Evolutionary conservation across 257 asterid genomes (phyloP).

Genomic region (Forsythia suspensa): DNA sequence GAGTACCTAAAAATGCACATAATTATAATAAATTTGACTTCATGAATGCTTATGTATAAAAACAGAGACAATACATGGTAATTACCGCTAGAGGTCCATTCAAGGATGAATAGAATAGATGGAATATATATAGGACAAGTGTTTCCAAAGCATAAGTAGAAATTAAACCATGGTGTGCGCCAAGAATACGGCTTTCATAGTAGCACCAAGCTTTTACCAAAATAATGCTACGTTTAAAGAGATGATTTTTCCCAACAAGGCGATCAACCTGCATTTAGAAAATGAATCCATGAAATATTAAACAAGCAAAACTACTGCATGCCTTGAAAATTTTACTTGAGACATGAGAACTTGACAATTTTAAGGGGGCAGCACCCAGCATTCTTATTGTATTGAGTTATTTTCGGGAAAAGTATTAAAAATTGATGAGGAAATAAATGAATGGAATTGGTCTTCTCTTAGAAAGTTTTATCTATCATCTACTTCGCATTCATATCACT

Average conservation of each 20-base stretch:
- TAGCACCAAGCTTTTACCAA: slow-evolving; percentile 85
- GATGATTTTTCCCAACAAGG: slow-evolving; percentile 67
- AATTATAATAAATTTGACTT: slow-evolving; percentile 17
- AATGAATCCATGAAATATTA: slow-evolving; percentile 10
- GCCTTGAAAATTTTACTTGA: slow-evolving; percentile 7
- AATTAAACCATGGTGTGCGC: slow-evolving; percentile 82
- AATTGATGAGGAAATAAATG: not conserved
- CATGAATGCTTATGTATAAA: slow-evolving; percentile 7
- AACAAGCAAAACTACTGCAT: not conserved
- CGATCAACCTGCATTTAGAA: slow-evolving; percentile 69
- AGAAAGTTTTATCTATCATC: not conserved
- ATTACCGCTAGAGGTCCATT: slow-evolving; percentile 63
- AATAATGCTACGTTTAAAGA: slow-evolving; percentile 79
- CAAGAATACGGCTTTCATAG: slow-evolving; percentile 87
- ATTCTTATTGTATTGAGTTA: slow-evolving; percentile 11
- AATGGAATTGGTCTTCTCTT: slow-evolving; percentile 12
- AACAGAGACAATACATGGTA: slow-evolving; percentile 16
- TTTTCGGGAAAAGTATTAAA: not conserved
- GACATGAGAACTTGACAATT: not conserved
- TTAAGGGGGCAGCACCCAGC: slow-evolving; percentile 7
- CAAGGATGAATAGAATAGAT: slow-evolving; percentile 44
- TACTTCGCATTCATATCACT: slow-evolving; percentile 5
- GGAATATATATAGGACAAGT: slow-evolving; percentile 45
- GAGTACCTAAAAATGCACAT: slow-evolving; percentile 51
- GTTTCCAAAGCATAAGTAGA: slow-evolving; percentile 60